Evolutionary conservation across 306 rosid genomes (phyloP), one percentile per base, ranked within the genome.

Genomic region (Abrus precatorius): DNA sequence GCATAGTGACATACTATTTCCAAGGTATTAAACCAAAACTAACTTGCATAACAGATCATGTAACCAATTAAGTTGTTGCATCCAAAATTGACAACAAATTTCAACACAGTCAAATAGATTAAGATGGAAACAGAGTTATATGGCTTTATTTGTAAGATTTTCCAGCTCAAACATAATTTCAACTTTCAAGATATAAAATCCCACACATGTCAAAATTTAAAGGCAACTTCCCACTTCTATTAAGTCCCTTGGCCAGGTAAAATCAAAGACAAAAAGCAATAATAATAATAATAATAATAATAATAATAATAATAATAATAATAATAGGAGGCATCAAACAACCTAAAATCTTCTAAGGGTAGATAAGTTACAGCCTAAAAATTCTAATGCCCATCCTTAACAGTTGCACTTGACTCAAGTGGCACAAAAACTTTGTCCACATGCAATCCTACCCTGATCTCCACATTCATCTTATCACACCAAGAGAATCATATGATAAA

Each of bases 1-100:
- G 83, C 82, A 84, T 34, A 80, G 80, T 63, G 60, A 61, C 59
- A 87, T 75, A 20, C 62, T 67, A 72, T 78, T 80, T 80, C 75
- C 64, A 80, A 71, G 54, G 67, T n/a, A 76, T 44, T 30, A 66
- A 33, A 66, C 40, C 59, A 72, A 52, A 80, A 44, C 60, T 63
- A 69, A 76, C 45, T 64, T 45, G 60, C 45, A 83, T 10, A 66
- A 74, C 59, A 73, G 53, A 66, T 34, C 44, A 66, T 10, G 72
- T 71, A 56, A 78, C 76, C 2, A 65, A 78, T 10, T 47, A 78
- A 72, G 44, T 68, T 14, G 29, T 57, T 32, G 72, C 77, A 48
- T 64, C 53, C 71, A 83, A 83, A 60, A 72, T 65, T 56, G 62
- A 83, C 64, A 78, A 69, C 14, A 29, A 66, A 69, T n/a, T 59